Percentiles rank a stretch among this genome's conserved stretches.
These are phyloP conservation scores for Cucurbita pepo DNA, from an alignment of 306 rosid genomes.

Conservation along the genomic window DNA sequence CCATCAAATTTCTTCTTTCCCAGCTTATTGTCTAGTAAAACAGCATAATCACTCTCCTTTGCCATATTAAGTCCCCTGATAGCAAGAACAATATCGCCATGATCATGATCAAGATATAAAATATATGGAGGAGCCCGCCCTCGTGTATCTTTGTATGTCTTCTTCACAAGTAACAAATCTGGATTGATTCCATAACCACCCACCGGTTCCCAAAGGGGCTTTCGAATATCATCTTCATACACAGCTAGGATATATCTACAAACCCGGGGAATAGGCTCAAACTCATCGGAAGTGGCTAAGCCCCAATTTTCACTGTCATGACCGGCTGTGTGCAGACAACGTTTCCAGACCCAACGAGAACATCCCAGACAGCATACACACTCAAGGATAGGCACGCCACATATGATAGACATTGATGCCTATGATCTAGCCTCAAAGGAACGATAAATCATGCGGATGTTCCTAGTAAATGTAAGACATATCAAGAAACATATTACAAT, in stretches of 20 bases:
- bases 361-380: constrained; percentile 86
- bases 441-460: background rate
- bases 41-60: constrained; percentile 77
- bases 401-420: constrained; percentile 53
- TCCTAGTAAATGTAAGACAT: background rate
- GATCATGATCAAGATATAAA: constrained; percentile 64
- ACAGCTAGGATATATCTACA: constrained; percentile 77
- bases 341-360: constrained; percentile 88
- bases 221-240: constrained; percentile 74
- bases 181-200: constrained; percentile 80
- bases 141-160: constrained; percentile 42
- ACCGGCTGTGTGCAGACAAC: constrained; percentile 87
- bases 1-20: constrained; percentile 80
- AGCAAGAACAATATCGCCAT: constrained; percentile 71
- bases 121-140: constrained; percentile 71
- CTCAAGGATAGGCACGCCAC: constrained; percentile 74
- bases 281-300: constrained; percentile 53
- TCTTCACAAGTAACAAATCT: constrained; percentile 35
- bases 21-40: constrained; percentile 63
- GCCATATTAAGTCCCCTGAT: constrained; percentile 78
- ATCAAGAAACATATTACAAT: background rate
- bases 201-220: constrained; percentile 67
- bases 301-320: constrained; percentile 97
- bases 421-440: background rate
- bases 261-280: constrained; percentile 76